A percentile compares a stretch with the other conserved stretches of the same genome.
phyloP scores from a whole-genome alignment of 805 yeast species.

The Candida incommunis region DNA sequence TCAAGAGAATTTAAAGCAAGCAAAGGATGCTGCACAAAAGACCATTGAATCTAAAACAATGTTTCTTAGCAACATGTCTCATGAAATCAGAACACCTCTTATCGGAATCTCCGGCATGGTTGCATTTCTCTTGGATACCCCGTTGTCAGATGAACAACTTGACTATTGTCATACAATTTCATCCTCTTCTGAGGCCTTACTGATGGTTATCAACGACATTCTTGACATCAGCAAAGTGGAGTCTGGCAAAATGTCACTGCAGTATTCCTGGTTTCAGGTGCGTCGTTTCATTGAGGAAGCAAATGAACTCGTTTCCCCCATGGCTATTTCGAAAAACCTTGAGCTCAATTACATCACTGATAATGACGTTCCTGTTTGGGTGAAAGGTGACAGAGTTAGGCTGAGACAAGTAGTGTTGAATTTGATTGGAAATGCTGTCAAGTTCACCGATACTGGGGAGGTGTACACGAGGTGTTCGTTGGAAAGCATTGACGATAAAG shows the following conservation, averaged over 20 bases:
- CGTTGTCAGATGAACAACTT: constrained; percentile 19
- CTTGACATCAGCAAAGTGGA: constrained; percentile 23
- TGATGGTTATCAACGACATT: constrained; percentile 23
- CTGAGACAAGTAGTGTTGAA: constrained; percentile 21
- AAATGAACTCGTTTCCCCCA: constrained; percentile 18
- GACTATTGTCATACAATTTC: constrained; percentile 23
- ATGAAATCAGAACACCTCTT: constrained; percentile 23
- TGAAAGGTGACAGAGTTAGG: constrained; percentile 22
- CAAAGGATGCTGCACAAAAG: constrained; percentile 22
- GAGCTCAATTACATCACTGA: constrained; percentile 20
- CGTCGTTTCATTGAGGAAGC: constrained; percentile 22
- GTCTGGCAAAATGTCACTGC: constrained; percentile 22
- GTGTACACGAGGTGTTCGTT: constrained; percentile 18
- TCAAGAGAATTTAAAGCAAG: constrained; percentile 20
- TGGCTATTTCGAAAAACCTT: constrained; percentile 20
- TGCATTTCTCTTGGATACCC: constrained; percentile 20
- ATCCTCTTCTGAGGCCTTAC: constrained; percentile 19
- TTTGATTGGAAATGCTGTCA: constrained; percentile 23
- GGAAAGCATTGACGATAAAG: constrained; percentile 4
- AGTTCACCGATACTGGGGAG: constrained; percentile 21
- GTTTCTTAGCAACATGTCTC: constrained; percentile 23
- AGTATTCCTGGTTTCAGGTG: constrained; percentile 18
- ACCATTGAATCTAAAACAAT: constrained; percentile 24
- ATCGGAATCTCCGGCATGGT: constrained; percentile 25
- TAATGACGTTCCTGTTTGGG: constrained; percentile 18